Evolutionary conservation across 257 asterid genomes (phyloP), one percentile per base, ranked within the genome.

Genomic region (Eustoma russellianum): DNA sequence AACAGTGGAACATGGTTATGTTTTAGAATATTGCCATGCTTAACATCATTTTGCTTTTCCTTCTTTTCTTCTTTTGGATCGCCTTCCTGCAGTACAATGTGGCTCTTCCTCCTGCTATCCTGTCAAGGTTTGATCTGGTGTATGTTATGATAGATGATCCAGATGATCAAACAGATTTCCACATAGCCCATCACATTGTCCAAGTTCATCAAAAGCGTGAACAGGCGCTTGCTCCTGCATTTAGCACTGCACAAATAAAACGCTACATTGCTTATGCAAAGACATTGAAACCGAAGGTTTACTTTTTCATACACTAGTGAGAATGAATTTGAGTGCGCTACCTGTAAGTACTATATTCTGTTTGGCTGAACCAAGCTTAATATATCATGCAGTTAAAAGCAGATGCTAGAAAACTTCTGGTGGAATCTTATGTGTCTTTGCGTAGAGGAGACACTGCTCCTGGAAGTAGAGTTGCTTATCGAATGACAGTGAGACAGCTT

Each of bases 61-160:
- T n/a, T n/a, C n/a, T n/a, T 24, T 24, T 24, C 30, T 24, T 24
- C 30, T 45, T 66, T 16, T 8, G 43, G 43, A 7, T 17, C 59
- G 16, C 40, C 12, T 38, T 73, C 72, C 48, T 77, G 67, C 94
- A 92, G 99, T 92, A 92, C 54, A 92, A 92, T 63, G 97, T 92
- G 59, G 99, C 95, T 24, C 94, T 92, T 66, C 97, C 99, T 59
- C 99, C 99, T 55, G 99, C 99, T 49, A 88, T 92, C 51, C 99
- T 92, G 65, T 92, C 99, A 63, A 88, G 99, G 72, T 92, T 92
- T 61, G 99, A 92, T 77, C 82, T 92, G 44, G 97, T 92, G 46
- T 92, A 92, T 64, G 93, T 92, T 66, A 92, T 92, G 99, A 92
- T 88, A 57, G 99, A 92, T 59, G 99, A 92, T 61, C 99, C 99